Conservation (phyloP, 1,284 basidiomycete species). For the Naganishia sp. region DNA sequence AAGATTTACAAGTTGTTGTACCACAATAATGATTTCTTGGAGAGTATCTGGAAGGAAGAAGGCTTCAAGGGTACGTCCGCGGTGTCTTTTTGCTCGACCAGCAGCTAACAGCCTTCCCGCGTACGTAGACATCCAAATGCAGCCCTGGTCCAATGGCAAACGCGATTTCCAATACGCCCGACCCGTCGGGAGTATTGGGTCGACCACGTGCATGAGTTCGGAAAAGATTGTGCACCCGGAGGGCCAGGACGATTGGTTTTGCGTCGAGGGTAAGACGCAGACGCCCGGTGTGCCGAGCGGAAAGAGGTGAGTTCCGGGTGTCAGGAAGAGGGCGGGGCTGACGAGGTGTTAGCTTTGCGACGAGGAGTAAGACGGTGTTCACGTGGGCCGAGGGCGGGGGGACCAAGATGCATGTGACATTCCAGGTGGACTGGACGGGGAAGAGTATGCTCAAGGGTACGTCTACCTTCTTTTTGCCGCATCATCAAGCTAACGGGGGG, state of each 20-base stretch:
- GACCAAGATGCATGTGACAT: slow-evolving; percentile 35
- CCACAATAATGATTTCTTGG: slow-evolving; percentile 35
- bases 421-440: slow-evolving; percentile 36
- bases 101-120: not conserved
- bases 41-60: slow-evolving; percentile 33
- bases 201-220: slow-evolving; percentile 17
- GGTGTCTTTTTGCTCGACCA: too few species aligned
- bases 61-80: slow-evolving; percentile 26
- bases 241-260: slow-evolving; percentile 32
- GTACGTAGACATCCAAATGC: slow-evolving; percentile 32
- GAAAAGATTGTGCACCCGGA: slow-evolving; percentile 33
- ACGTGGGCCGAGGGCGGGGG: slow-evolving; percentile 36
- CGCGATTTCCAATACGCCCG: slow-evolving; percentile 32
- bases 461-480: not conserved
- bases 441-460: slow-evolving; percentile 36
- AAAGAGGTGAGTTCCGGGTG: slow-evolving; percentile 31
- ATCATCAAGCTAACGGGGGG: not conserved
- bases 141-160: slow-evolving; percentile 30
- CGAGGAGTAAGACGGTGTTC: slow-evolving; percentile 35
- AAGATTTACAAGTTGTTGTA: slow-evolving; percentile 37
- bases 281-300: slow-evolving; percentile 39
- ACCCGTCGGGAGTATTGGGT: slow-evolving; percentile 31
- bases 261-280: slow-evolving; percentile 32
- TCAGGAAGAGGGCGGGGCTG: not conserved
- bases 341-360: slow-evolving; percentile 30